Base-by-base conservation (phyloP, 495 filamentous ascomycete genomes). In the Aspergillus mulundensis region DNA sequence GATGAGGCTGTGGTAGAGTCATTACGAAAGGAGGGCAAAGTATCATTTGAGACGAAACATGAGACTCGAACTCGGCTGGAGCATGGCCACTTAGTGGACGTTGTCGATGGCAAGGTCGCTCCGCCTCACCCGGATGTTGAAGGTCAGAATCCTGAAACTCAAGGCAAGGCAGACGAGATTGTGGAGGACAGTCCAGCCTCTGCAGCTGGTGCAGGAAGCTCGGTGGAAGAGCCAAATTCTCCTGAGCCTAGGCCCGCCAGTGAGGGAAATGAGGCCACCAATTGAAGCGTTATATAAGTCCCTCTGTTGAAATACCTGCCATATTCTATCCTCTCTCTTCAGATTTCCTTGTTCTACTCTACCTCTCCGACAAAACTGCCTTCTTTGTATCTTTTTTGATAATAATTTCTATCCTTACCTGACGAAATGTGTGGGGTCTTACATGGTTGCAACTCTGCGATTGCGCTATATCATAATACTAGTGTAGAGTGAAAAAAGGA, bases 21-120 rank as follows among this genome's bases (percentile, higher is more conserved):
- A 1, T 82, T 98, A 23, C 80, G 87, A 63, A 68, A 71, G 39
- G 76, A 80, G 55, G 94, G 93, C 62, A 93, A 96, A 72, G 91
- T 97, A 23, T 87, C 88, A 57, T 96, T 97, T 73, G 85, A 93
- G 69, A 98, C 94, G 7, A 84, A 86, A 51, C 97, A 96, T 65
- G 93, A 97, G 75, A 95, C 92, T 10, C 81, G 87, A 53, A 95
- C 91, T 16, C 84, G 89, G 42, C 57, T 74, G 49, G 58, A 62
- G 20, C 61, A 76, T 45, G 73, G 65, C 6, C 73, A 73, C 23
- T 59, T 72, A n/a, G 65, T 76, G 20, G 69, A 70, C 14, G 69
- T 98, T 50, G 79, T 98, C 41, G 90, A 97, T 66, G 77, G 77
- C 32, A 69, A 74, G 53, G 69, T 89, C 40, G 88, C 89, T 20